Evolutionary conservation across 352 stramenopile genomes (phyloP).

Genomic region (Globisporangium iwayamae): DNA sequence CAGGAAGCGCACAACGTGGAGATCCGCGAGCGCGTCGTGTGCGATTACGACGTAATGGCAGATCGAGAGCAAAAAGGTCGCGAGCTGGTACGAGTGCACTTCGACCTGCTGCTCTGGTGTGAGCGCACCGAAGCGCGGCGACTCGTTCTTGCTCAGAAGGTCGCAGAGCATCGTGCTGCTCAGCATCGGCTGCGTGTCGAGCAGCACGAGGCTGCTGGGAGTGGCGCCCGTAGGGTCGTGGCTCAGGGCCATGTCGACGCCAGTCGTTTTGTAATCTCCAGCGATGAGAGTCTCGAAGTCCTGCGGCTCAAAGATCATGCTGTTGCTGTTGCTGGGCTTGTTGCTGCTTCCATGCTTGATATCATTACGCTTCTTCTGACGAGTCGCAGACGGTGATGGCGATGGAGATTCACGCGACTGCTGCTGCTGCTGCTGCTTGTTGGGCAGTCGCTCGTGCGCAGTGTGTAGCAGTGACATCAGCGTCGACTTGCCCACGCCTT

Average conservation of each 20-base stretch:
- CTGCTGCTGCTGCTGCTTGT: slow-evolving; percentile 14
- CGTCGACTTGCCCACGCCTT: slow-evolving; percentile 72
- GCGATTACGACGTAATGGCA: slow-evolving; percentile 79
- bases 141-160: slow-evolving; percentile 42
- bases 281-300: slow-evolving; percentile 33
- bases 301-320: slow-evolving; percentile 31
- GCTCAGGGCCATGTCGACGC: slow-evolving; percentile 56
- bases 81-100: slow-evolving; percentile 53
- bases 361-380: slow-evolving; percentile 2
- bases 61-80: slow-evolving; percentile 61
- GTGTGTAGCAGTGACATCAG: slow-evolving; percentile 53
- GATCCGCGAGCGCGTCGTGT: slow-evolving; percentile 41
- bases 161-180: slow-evolving; percentile 59
- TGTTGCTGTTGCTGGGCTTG: not conserved
- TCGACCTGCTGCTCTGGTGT: slow-evolving; percentile 68
- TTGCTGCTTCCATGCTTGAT: not conserved
- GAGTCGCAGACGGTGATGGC: not conserved
- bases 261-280: slow-evolving; percentile 39
- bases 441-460: not conserved
- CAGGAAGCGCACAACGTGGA: slow-evolving; percentile 42
- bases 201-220: slow-evolving; percentile 39
- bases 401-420: slow-evolving; percentile 4
- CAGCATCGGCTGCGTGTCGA: slow-evolving; percentile 68
- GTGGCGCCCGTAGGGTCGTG: slow-evolving; percentile 25
- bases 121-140: slow-evolving; percentile 45